phyloP scores from a whole-genome alignment of 2,329 filamentous ascomycete genomes.

The Aspergillus sp. region DNA sequence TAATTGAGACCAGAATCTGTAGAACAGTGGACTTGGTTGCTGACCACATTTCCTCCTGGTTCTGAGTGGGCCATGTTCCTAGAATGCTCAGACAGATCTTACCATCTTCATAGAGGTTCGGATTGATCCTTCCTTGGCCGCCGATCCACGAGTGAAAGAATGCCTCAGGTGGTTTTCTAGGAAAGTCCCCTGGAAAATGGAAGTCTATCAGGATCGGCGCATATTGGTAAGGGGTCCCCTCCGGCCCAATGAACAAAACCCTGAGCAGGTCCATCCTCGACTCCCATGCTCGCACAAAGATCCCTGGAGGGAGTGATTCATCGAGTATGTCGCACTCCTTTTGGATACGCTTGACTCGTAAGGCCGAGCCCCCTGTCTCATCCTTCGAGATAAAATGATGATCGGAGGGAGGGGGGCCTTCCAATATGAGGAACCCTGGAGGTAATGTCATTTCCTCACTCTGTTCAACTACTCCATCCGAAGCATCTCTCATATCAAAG shows the following conservation, averaged over 20 bases:
- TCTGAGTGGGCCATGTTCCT: slow-evolving; percentile 60
- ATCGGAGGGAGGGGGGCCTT: slow-evolving; percentile 45
- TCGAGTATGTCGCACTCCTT: slow-evolving; percentile 63
- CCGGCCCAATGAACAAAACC: slow-evolving; percentile 60
- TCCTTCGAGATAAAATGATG: slow-evolving; percentile 43
- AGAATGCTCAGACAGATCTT: slow-evolving; percentile 63
- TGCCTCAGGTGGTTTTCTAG: slow-evolving; percentile 54
- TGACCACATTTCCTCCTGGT: slow-evolving; percentile 57
- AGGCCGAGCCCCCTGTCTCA: slow-evolving; percentile 26
- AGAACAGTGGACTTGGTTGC: slow-evolving; percentile 56
- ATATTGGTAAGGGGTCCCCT: slow-evolving; percentile 62
- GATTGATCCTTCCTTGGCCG: slow-evolving; percentile 58
- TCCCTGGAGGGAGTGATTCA: slow-evolving; percentile 55
- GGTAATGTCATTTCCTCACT: slow-evolving; percentile 20
- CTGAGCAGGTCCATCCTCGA: slow-evolving; percentile 60
- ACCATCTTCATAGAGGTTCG: slow-evolving; percentile 64
- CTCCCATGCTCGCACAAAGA: slow-evolving; percentile 63
- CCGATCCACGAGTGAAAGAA: slow-evolving; percentile 63
- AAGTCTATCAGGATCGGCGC: slow-evolving; percentile 65
- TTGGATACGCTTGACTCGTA: slow-evolving; percentile 51
- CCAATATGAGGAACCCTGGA: slow-evolving; percentile 42
- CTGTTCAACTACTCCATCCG: not conserved
- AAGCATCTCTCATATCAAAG: not conserved
- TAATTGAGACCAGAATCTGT: slow-evolving; percentile 59
- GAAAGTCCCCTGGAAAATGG: slow-evolving; percentile 53